Evolutionary conservation across 306 rosid species (phyloP), one percentile per base, ranked within the genome.

Genomic region (Abrus pulchellus): DNA sequence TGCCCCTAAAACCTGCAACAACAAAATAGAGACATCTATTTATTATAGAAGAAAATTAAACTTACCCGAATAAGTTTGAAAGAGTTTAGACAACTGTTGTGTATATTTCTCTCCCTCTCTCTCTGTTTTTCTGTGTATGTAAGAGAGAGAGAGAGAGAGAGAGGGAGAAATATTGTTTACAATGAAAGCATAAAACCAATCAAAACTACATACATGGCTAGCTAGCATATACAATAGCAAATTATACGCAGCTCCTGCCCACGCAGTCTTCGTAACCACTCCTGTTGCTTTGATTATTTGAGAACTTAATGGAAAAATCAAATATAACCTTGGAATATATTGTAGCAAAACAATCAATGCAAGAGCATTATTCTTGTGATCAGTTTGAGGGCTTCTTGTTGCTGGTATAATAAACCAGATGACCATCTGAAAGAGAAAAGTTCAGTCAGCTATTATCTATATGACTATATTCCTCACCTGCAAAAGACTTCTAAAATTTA

Each of bases 241-340:
- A 87, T 95, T 95, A 84, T 95, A 95, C 13, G 99, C 99, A 66
- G 99, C 99, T 52, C 99, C 99, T 36, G 98, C 99, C 97, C 98
- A 95, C 54, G 99, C 99, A 78, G 98, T 95, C 85, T 93, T 95
- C n/a, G 98, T 95, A 61, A 95, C 98, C 82, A 93, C 88, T 84
- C 99, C 99, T 43, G 97, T 93, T 82, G 99, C 99, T 86, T 92
- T 95, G 70, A 95, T 86, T 83, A 95, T 85, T 84, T 95, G 93
- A 43, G 93, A 87, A 84, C 99, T 93, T 65, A 93, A 75, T 1
- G 98, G 98, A 82, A 95, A 95, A 76, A 95, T 95, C 92, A 93
- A 84, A 93, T 95, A 93, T 79, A 95, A 92, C 83, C 98, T 90
- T 1, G 99, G 99, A 76, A 93, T 75, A 87, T 93, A 95, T 80